A percentile compares a stretch with the other conserved stretches of the same genome.
Evolutionary conservation across 2,329 filamentous ascomycete genomes (phyloP).

Genomic region (Rosellinia necatrix): DNA sequence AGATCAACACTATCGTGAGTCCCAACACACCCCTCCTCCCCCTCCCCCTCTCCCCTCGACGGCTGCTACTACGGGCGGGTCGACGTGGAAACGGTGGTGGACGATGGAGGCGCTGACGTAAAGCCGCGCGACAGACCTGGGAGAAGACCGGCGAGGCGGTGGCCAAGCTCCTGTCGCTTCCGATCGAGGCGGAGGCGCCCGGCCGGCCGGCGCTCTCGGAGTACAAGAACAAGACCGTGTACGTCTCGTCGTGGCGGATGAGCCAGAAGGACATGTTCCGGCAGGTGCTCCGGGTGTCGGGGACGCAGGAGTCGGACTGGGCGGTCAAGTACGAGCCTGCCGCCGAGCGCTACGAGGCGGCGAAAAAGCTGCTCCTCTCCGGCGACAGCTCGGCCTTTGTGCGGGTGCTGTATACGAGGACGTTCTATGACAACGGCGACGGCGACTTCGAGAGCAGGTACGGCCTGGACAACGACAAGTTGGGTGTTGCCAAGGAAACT

Average conservation of each 20-base stretch:
- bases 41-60: no score
- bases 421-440: slow-evolving; percentile 54
- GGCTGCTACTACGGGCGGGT: no score
- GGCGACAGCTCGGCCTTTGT: slow-evolving; percentile 51
- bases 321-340: slow-evolving; percentile 53
- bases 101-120: not conserved
- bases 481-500: slow-evolving; percentile 54
- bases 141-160: slow-evolving; percentile 52
- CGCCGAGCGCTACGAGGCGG: slow-evolving; percentile 54
- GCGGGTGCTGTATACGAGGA: slow-evolving; percentile 58
- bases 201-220: slow-evolving; percentile 47
- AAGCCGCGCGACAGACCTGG: slow-evolving; percentile 27
- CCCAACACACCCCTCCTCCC: not conserved
- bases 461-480: slow-evolving; percentile 52
- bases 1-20: slow-evolving; percentile 60
- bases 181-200: slow-evolving; percentile 43
- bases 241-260: slow-evolving; percentile 60
- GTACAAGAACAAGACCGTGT: slow-evolving; percentile 55
- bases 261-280: slow-evolving; percentile 69
- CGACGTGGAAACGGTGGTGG: no score
- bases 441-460: slow-evolving; percentile 49
- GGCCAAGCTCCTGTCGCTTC: slow-evolving; percentile 55
- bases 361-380: slow-evolving; percentile 47
- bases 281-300: slow-evolving; percentile 61
- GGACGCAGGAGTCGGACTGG: slow-evolving; percentile 65